A percentile compares a stretch with the other conserved stretches of the same genome.
Conservation (phyloP, 106 monocot genomes). For the Narthecium ossifragum region DNA sequence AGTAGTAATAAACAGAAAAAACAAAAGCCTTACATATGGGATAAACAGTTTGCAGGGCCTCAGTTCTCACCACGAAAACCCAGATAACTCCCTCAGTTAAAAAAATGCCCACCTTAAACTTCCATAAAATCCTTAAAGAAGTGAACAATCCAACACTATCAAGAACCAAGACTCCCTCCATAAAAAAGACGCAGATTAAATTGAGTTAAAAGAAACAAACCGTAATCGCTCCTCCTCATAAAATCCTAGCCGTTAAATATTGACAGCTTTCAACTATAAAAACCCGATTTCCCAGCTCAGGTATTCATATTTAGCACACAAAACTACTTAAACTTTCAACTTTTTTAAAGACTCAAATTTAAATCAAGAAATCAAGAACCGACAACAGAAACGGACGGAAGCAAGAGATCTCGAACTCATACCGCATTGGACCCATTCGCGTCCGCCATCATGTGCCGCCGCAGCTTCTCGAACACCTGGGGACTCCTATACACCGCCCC, state of each 20-base stretch:
- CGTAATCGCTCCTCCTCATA: neutral
- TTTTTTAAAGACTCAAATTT: neutral
- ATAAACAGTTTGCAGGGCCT: too few relatives aligned
- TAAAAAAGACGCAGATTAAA: too few relatives aligned
- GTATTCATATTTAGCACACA: neutral
- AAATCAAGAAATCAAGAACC: neutral
- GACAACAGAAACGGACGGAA: neutral
- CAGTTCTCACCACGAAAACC: too few relatives aligned
- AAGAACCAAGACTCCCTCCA: too few relatives aligned
- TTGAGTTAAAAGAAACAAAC: neutral
- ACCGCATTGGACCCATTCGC: slow-evolving; percentile 64
- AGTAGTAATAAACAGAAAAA: too few relatives aligned
- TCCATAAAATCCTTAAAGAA: too few relatives aligned
- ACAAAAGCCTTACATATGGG: too few relatives aligned
- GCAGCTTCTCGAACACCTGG: slow-evolving; percentile 62
- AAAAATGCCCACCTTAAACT: too few relatives aligned
- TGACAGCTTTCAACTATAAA: neutral
- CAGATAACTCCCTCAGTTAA: too few relatives aligned
- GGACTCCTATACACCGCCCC: slow-evolving; percentile 76
- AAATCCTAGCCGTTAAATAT: neutral
- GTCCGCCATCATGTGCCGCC: slow-evolving; percentile 55
- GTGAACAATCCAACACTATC: too few relatives aligned
- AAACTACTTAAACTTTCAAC: neutral
- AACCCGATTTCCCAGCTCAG: neutral
- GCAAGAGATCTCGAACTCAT: neutral